A percentile compares a stretch with the other conserved stretches of the same genome.
These are phyloP conservation scores for Petunia secreta DNA, from an alignment of 257 asterid genomes.

Conservation along the genomic window DNA sequence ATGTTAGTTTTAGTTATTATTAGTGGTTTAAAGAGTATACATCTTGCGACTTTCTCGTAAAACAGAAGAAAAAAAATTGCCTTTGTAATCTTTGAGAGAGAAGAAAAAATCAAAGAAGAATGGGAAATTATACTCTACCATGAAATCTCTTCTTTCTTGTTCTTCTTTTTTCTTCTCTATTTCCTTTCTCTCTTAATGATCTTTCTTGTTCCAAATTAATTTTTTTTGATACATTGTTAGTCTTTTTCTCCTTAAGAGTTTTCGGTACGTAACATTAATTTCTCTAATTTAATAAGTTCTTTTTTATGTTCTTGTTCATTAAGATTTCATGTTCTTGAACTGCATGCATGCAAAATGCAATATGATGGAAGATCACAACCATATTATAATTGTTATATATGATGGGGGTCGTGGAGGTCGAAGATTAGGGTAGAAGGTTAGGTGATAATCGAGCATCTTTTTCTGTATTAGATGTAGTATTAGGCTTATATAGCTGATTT, in stretches of 20 bases:
- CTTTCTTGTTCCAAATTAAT: background rate
- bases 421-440: too few species aligned
- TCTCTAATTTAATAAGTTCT: background rate
- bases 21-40: conserved; percentile 29
- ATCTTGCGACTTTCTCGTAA: conserved; percentile 40
- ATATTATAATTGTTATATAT: background rate
- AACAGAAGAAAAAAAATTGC: conserved; percentile 34
- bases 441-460: too few species aligned
- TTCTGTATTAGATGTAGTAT: too few species aligned
- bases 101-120: conserved; percentile 29
- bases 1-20: conserved; percentile 24
- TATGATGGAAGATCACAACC: background rate
- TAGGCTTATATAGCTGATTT: too few species aligned
- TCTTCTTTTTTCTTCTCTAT: conserved; percentile 4
- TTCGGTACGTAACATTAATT: conserved; percentile 25
- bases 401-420: too few species aligned
- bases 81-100: conserved; percentile 15
- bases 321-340: background rate
- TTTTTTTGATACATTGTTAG: background rate
- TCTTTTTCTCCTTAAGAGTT: conserved; percentile 24
- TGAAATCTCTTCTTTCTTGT: conserved; percentile 26
- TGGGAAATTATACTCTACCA: conserved; percentile 6
- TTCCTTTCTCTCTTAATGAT: background rate
- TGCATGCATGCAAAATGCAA: background rate
- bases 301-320: background rate